A percentile compares a stretch with the other conserved stretches of the same genome.
Conservation (phyloP, 2,329 filamentous ascomycete genomes). For the Ambrosiella beaveri region DNA sequence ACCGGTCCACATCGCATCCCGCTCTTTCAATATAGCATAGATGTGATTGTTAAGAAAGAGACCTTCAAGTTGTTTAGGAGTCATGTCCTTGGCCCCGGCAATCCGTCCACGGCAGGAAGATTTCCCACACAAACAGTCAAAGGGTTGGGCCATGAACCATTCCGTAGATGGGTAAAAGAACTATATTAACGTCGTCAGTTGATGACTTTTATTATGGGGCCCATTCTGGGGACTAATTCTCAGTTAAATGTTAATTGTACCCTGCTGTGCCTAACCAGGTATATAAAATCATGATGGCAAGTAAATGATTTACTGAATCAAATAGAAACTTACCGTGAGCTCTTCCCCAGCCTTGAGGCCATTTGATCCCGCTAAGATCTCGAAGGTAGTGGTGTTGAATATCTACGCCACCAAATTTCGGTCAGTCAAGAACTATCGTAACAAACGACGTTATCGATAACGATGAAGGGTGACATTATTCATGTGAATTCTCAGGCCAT, state of each 20-base stretch:
- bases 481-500: background rate
- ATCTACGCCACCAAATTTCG: slow-evolving; percentile 25
- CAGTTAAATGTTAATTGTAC: too few species aligned
- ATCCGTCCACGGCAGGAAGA: slow-evolving; percentile 43
- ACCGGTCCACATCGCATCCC: slow-evolving; percentile 10
- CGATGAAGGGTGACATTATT: too few species aligned
- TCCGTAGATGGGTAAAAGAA: slow-evolving; percentile 66
- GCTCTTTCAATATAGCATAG: slow-evolving; percentile 33
- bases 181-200: slow-evolving; percentile 16
- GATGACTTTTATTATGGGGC: background rate
- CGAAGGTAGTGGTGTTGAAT: slow-evolving; percentile 40
- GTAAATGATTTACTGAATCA: too few species aligned
- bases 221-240: too few species aligned
- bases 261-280: too few species aligned
- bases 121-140: slow-evolving; percentile 45
- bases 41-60: slow-evolving; percentile 48
- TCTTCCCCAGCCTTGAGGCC: slow-evolving; percentile 39
- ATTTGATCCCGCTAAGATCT: slow-evolving; percentile 39
- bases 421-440: background rate
- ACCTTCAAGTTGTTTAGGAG: slow-evolving; percentile 32
- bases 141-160: slow-evolving; percentile 57
- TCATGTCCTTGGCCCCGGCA: slow-evolving; percentile 44
- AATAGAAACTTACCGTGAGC: slow-evolving; percentile 29
- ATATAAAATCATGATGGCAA: too few species aligned
- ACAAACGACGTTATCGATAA: too few species aligned